phyloP scores from a whole-genome alignment of 2,329 filamentous ascomycete species.

The Neopestalotiopsis rosae region DNA sequence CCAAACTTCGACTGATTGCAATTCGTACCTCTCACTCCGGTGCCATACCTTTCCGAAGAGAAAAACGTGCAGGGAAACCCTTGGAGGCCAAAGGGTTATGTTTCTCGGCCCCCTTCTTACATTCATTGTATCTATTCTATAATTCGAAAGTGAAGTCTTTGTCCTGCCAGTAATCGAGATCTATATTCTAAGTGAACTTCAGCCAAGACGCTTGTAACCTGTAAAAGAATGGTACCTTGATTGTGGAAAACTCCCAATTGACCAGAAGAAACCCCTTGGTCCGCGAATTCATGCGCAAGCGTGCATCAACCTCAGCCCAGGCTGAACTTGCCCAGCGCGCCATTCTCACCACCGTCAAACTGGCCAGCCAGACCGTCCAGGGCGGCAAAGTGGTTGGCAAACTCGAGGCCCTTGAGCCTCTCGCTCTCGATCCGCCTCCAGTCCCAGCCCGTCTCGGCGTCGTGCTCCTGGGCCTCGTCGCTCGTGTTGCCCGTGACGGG shows the following conservation, averaged over 20 bases:
- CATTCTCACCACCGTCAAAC: slow-evolving; percentile 59
- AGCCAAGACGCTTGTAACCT: neutral
- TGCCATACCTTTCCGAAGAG: neutral
- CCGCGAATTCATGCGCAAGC: no score
- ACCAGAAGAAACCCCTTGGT: no score
- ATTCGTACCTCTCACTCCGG: neutral
- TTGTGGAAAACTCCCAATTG: no score
- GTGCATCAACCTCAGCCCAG: slow-evolving; percentile 37
- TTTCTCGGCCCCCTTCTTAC: slow-evolving; percentile 17
- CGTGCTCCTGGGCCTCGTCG: slow-evolving; percentile 42
- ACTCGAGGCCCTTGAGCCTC: slow-evolving; percentile 59
- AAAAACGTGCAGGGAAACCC: neutral
- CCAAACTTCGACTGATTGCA: neutral
- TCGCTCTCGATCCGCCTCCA: slow-evolving; percentile 63
- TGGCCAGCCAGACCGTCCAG: slow-evolving; percentile 58
- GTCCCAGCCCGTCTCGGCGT: slow-evolving; percentile 53
- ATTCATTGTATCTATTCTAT: slow-evolving; percentile 12
- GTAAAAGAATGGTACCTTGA: neutral
- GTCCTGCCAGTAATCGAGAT: neutral
- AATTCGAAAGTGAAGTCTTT: neutral
- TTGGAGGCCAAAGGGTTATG: neutral
- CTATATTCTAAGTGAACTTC: neutral
- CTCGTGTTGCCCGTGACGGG: slow-evolving; percentile 41
- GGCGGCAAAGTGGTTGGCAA: slow-evolving; percentile 60
- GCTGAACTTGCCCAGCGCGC: slow-evolving; percentile 56